phyloP scores from a whole-genome alignment of 163 green algal species.

The Scenedesmus sp. region DNA sequence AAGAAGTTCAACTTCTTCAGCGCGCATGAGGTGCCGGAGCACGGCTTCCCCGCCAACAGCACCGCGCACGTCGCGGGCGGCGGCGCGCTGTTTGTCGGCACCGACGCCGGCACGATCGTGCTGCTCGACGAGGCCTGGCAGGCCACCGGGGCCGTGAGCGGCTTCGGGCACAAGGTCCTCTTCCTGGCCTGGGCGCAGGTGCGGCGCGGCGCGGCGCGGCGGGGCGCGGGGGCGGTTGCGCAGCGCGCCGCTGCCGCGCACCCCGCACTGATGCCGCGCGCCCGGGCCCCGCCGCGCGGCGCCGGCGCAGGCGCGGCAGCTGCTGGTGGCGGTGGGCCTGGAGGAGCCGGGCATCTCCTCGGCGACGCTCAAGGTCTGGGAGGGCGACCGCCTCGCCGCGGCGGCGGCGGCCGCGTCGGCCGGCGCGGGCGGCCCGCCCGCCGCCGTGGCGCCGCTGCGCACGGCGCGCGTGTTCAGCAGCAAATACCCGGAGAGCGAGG shows the following conservation, averaged over 20 bases:
- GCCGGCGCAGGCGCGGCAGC: constrained; percentile 13
- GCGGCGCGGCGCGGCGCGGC: background rate
- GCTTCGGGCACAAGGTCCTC: constrained; percentile 57
- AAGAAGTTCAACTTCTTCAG: constrained; percentile 83
- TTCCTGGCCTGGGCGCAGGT: constrained; percentile 58
- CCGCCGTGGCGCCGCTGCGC: background rate
- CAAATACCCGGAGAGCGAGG: constrained; percentile 61
- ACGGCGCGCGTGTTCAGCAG: constrained; percentile 54
- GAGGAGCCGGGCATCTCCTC: constrained; percentile 65
- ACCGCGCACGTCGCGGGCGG: constrained; percentile 51
- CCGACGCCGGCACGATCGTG: constrained; percentile 56
- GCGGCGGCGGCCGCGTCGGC: constrained; percentile 16
- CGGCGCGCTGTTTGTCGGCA: constrained; percentile 58
- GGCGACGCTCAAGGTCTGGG: constrained; percentile 72
- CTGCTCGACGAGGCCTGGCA: constrained; percentile 55
- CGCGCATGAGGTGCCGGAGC: constrained; percentile 50
- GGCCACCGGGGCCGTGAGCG: constrained; percentile 44
- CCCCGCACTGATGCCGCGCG: background rate
- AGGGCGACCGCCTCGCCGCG: constrained; percentile 41
- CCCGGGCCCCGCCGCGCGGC: background rate
- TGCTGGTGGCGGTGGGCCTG: constrained; percentile 64
- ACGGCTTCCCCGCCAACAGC: constrained; percentile 60
- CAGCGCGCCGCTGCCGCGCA: background rate
- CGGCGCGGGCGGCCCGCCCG: constrained; percentile 1
- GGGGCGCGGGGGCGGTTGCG: background rate